phyloP scores from a whole-genome alignment of 2,329 filamentous ascomycete genomes.

The Xylariaceae sp. region DNA sequence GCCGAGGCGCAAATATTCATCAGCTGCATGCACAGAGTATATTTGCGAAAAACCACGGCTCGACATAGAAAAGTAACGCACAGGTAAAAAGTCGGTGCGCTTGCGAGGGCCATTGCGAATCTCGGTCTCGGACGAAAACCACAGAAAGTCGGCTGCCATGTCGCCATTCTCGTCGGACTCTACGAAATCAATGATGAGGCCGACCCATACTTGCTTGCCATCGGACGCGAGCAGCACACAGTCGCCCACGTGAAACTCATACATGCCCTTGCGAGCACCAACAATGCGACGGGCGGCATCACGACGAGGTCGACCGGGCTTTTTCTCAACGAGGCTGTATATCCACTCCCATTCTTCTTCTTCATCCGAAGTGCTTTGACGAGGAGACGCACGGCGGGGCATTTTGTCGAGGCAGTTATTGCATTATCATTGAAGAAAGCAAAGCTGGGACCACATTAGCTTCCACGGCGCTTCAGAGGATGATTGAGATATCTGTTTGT shows the following conservation, averaged over 20 bases:
- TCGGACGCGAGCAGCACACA: conserved; percentile 83
- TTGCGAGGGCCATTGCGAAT: conserved; percentile 80
- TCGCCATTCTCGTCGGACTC: conserved; percentile 67
- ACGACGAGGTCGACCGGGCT: conserved; percentile 12
- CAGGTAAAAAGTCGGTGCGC: conserved; percentile 71
- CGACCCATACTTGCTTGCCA: conserved; percentile 86
- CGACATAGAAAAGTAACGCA: conserved; percentile 23
- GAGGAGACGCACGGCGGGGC: conserved; percentile 37
- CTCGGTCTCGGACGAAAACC: conserved; percentile 91
- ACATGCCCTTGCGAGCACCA: conserved; percentile 75
- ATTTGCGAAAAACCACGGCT: conserved; percentile 9
- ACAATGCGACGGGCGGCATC: conserved; percentile 51
- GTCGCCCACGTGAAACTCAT: conserved; percentile 77
- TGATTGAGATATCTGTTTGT: too few relatives aligned
- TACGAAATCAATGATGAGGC: conserved; percentile 76
- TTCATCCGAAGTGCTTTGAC: conserved; percentile 55
- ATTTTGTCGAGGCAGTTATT: conserved; percentile 9
- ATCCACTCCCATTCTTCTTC: conserved; percentile 82
- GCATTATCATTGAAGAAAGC: background rate
- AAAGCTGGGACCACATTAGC: background rate
- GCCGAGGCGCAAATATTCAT: background rate
- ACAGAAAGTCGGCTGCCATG: conserved; percentile 85
- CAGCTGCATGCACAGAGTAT: conserved; percentile 7
- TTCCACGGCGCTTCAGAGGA: too few relatives aligned
- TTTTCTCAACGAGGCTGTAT: conserved; percentile 42